Evolutionary conservation across 2,329 filamentous ascomycete species (phyloP), one percentile per base, ranked within the genome.

Genomic region (Epicoccum sorghinum): DNA sequence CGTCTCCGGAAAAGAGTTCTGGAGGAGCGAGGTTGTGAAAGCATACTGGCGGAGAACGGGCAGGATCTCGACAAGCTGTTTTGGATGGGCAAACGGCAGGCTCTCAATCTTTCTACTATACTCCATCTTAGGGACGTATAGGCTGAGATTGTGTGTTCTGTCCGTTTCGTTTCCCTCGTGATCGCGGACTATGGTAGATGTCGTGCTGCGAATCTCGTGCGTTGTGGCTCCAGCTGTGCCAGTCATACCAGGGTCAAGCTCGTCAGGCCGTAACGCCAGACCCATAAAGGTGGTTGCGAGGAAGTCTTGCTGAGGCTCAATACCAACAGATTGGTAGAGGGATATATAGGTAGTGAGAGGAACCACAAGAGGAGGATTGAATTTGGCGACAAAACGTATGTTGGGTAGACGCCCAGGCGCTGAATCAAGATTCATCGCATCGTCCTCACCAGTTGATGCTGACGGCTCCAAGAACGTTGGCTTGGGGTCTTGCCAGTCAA

Each of bases 81-180:
- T 83, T 0, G 91, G 91, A 66, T 96, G 91, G 2, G 86, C 85
- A 67, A 96, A 93, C 0, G 89, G 86, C 29, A 95, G 79, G 50
- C 88, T 85, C 1, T 82, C 83, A 7, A 96, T 72, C 3, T 81
- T 79, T 51, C 87, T 83, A 0, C 87, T 88, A 61, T 88, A 91
- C 7, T 91, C 89, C 2, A 86, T 83, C 71, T 90, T 91, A 49
- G 89, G 85, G 14, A 91, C 83, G 59, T 85, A 86, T 1, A 95
- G 79, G 0, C 82, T 85, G 66, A 88, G 89, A 10, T 75, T 71
- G 61, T 83, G 81, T 3, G 52, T 58, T 1, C 52, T 53, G 6
- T 71, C 60, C 9, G 62, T 62, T 32, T 67, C 64, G 18, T 61
- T 56, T 7, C 66, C 69, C 0, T 65, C 54, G 2, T 55, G 54